Base-by-base conservation (phyloP, 768 basidiomycete species). In the Phanerochaete carnosa region DNA sequence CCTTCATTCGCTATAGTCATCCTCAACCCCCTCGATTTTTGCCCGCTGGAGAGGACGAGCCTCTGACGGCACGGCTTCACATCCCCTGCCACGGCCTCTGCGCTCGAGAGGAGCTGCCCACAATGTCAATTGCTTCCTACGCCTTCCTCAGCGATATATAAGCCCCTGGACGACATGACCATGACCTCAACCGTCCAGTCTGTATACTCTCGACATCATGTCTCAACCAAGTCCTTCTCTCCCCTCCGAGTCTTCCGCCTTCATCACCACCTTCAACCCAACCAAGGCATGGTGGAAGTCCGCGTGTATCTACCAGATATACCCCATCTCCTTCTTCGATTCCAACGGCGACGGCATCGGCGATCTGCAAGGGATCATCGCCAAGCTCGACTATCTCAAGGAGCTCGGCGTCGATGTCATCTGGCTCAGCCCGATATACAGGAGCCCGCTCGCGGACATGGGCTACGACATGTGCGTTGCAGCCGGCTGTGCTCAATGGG, bases 401-500 rank as follows among this genome's bases (percentile, higher is more conserved):
- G 79, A 83, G 50, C 77, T 92, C 4, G 89, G 88, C 0, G 83
- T 86, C 3, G 82, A 88, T 62, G 79, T 85, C 0, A 66, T 90
- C 16, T 92, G 89, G 89, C 77, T 91, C 16, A 83, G 79, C 3
- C 88, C 89, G 9, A 89, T 91, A 45, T 92, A 89, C 72, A 77
- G 79, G 56, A 85, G 83, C 1, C 89, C 88, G 0, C 74, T 83
- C 58, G 83, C 81, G 2, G 88, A 90, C 71, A 89, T 89, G 87
- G 88, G 87, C 8, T 88, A 89, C 60, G 86, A 88, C 66, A 87
- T 87, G 84, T 85, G 65, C 59, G 79, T 73, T 6, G 23, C 52
- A 22, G 19, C 23, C 13, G 19, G 39, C 16, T 19, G 8, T 29
- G 22, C 16, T 39, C 33, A 39, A 45, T 25, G 13, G 1, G 23